Evolutionary conservation across 192 early-diverging fungal species (phyloP).

Genomic region (Coemansia sp.): DNA sequence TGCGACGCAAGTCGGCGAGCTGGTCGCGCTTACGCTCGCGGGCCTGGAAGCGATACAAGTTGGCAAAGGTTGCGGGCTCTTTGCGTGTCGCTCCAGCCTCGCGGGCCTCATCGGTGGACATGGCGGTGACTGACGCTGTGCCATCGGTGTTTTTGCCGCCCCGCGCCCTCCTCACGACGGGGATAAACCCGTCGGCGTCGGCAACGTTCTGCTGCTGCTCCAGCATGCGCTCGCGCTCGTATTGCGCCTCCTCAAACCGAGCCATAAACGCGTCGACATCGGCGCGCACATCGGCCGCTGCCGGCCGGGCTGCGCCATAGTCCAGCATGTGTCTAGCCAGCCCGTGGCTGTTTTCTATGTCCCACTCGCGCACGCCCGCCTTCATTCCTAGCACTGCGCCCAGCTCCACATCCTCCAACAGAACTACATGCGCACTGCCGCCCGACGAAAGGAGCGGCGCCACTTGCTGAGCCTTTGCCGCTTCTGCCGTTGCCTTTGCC

Average conservation of each 20-base stretch:
- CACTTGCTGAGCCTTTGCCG: constrained; percentile 24
- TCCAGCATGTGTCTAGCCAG: constrained; percentile 41
- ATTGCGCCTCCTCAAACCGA: constrained; percentile 75
- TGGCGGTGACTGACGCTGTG: constrained; percentile 60
- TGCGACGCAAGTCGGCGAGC: constrained; percentile 81
- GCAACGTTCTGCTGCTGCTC: constrained; percentile 70
- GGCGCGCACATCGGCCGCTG: constrained; percentile 52
- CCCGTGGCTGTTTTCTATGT: constrained; percentile 20
- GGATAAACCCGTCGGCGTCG: constrained; percentile 91
- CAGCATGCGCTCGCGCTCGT: constrained; percentile 64
- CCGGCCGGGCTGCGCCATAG: constrained; percentile 45
- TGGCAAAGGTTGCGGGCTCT: constrained; percentile 63
- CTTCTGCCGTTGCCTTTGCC: constrained; percentile 22
- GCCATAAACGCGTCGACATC: constrained; percentile 73
- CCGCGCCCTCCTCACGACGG: constrained; percentile 70
- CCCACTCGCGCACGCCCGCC: constrained; percentile 47
- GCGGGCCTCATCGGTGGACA: constrained; percentile 57
- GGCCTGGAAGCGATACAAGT: constrained; percentile 97
- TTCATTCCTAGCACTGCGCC: constrained; percentile 63
- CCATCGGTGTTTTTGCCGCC: constrained; percentile 70
- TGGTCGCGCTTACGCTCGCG: constrained; percentile 87
- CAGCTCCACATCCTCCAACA: constrained; percentile 66
- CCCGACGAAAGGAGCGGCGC: constrained; percentile 55
- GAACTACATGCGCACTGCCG: constrained; percentile 65
- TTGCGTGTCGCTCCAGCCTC: constrained; percentile 65